Percentiles rank a stretch among this genome's conserved stretches.
These are phyloP conservation scores for Coniochaeta sp. DNA, from an alignment of 2,329 filamentous ascomycete species.

Conservation along the genomic window DNA sequence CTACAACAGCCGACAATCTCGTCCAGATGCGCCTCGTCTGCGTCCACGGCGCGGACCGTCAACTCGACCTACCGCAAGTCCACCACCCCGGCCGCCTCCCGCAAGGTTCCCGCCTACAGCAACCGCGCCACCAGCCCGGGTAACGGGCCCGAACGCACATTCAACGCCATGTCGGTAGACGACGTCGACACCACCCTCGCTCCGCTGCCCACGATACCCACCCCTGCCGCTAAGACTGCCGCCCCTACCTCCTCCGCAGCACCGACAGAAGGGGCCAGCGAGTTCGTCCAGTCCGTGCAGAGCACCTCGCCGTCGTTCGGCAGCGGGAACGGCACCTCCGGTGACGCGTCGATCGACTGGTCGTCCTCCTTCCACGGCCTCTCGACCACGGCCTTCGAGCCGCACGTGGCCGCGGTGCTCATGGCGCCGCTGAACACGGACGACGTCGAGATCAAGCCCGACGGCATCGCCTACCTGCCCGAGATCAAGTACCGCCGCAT, in stretches of 20 bases:
- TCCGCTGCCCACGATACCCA: conserved; percentile 1
- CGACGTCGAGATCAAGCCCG: conserved; percentile 95
- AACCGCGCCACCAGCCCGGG: conserved; percentile 15
- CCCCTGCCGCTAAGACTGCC: background rate
- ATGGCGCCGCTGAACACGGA: conserved; percentile 57
- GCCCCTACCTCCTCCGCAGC: conserved; percentile 10
- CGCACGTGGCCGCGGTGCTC: conserved; percentile 62
- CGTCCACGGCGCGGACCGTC: background rate
- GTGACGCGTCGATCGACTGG: conserved; percentile 57
- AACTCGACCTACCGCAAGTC: background rate
- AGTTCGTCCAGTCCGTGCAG: conserved; percentile 3
- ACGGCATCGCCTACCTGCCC: conserved; percentile 91
- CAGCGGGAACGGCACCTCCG: conserved; percentile 11
- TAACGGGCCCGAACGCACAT: conserved; percentile 16
- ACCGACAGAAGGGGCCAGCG: conserved; percentile 10
- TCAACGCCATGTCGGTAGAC: conserved; percentile 18
- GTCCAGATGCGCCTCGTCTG: background rate
- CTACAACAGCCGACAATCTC: background rate
- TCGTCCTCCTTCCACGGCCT: conserved; percentile 76
- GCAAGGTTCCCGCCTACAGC: background rate
- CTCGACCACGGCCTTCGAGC: conserved; percentile 60
- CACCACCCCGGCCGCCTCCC: background rate
- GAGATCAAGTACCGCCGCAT: conserved; percentile 97
- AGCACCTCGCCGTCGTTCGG: conserved; percentile 10
- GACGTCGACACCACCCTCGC: conserved; percentile 20